phyloP scores from a whole-genome alignment of 306 rosid species.

The Fagus sylvatica region DNA sequence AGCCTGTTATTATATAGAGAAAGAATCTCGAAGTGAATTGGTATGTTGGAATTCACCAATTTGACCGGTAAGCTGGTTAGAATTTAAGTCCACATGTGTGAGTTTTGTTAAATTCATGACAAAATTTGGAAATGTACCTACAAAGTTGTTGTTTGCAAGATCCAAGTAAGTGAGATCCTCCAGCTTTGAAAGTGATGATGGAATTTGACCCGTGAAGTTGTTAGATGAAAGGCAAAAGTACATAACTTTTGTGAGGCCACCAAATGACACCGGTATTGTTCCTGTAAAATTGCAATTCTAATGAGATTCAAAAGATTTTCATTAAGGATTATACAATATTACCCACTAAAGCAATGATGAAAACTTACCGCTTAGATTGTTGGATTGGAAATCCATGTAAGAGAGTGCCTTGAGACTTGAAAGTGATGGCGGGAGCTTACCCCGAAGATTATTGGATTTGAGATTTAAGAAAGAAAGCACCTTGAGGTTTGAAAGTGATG shows the following conservation, averaged over 20 bases:
- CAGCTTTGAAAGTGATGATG: constrained; percentile 8
- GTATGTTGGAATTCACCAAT: too few relatives aligned
- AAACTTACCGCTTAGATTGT: too few relatives aligned
- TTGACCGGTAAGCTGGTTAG: not conserved
- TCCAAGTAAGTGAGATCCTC: not conserved
- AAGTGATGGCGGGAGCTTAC: not conserved
- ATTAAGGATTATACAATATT: too few relatives aligned
- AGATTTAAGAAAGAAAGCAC: not conserved
- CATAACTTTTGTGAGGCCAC: constrained; percentile 21
- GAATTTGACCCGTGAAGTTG: constrained; percentile 14
- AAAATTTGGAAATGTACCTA: too few relatives aligned
- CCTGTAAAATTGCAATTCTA: not conserved
- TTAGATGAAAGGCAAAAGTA: not conserved
- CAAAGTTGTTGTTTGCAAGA: not conserved
- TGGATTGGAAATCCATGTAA: not conserved
- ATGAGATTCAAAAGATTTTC: too few relatives aligned
- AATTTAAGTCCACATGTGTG: too few relatives aligned
- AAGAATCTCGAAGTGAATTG: not conserved
- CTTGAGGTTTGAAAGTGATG: constrained; percentile 2
- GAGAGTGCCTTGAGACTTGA: constrained; percentile 5
- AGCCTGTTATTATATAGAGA: not conserved
- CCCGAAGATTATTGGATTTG: too few relatives aligned
- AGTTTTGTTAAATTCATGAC: too few relatives aligned
- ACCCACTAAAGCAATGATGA: too few relatives aligned
- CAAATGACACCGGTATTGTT: not conserved